phyloP scores from a whole-genome alignment of 805 yeast genomes.

The Ogataea naganishii region DNA sequence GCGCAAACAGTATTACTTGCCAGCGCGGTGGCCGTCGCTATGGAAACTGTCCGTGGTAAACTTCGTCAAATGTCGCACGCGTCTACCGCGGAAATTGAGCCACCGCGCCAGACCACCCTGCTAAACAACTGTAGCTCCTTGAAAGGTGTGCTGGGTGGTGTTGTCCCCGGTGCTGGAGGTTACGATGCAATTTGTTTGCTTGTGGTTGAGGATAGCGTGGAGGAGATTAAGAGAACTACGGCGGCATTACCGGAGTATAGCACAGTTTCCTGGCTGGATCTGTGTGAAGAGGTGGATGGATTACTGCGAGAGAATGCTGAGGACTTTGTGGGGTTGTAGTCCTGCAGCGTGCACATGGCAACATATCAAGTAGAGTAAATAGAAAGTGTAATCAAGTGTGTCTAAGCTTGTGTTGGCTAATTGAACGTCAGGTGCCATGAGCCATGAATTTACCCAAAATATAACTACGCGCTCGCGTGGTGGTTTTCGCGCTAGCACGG shows the following conservation, averaged over 20 bases:
- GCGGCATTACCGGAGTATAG: constrained; percentile 20
- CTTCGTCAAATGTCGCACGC: constrained; percentile 52
- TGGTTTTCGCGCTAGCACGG: too few relatives aligned
- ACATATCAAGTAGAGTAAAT: too few relatives aligned
- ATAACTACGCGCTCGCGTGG: too few relatives aligned
- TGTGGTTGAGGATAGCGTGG: constrained; percentile 31
- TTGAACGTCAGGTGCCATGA: too few relatives aligned
- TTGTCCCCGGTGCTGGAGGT: constrained; percentile 99
- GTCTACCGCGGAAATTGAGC: constrained; percentile 87
- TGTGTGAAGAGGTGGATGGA: constrained; percentile 57
- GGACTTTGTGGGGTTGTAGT: constrained; percentile 21
- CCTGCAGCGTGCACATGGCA: too few relatives aligned
- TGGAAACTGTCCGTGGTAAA: constrained; percentile 42
- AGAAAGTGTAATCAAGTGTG: too few relatives aligned
- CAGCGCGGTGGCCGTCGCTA: constrained; percentile 28
- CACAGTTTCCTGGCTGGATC: constrained; percentile 58
- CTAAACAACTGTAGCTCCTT: constrained; percentile 49
- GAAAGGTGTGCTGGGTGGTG: constrained; percentile 85
- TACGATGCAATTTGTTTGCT: constrained; percentile 83
- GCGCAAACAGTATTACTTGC: constrained; percentile 15
- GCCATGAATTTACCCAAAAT: too few relatives aligned
- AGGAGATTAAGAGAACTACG: constrained; percentile 1
- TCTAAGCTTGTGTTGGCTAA: too few relatives aligned
- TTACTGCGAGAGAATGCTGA: constrained; percentile 36
- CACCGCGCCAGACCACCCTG: constrained; percentile 61